These are phyloP conservation scores for Monosporascus sp. DNA, from an alignment of 2,329 filamentous ascomycete genomes.

Conservation along the genomic window DNA sequence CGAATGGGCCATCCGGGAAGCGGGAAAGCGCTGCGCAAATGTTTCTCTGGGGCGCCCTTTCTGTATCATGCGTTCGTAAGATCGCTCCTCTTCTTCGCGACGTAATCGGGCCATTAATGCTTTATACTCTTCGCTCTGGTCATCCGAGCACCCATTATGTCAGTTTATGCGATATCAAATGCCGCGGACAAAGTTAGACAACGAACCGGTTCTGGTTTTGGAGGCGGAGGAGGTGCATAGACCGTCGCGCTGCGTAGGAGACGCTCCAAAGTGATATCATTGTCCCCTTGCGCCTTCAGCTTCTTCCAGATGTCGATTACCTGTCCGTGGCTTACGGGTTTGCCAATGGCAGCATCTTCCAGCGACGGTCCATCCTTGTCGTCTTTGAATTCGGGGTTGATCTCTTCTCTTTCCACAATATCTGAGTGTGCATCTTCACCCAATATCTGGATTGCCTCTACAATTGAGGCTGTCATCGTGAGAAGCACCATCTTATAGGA, in stretches of 20 bases:
- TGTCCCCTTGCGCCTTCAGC: constrained; percentile 34
- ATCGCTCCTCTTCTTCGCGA: constrained; percentile 72
- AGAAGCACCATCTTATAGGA: constrained; percentile 62
- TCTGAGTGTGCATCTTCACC: constrained; percentile 13
- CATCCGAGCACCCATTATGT: constrained; percentile 1
- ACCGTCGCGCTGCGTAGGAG: constrained; percentile 68
- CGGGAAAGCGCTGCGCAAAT: constrained; percentile 55
- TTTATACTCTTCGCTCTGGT: constrained; percentile 74
- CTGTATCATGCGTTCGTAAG: constrained; percentile 77
- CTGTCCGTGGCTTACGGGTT: constrained; percentile 68
- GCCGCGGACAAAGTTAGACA: neutral
- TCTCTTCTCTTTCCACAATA: constrained; percentile 11
- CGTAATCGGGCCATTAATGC: constrained; percentile 82
- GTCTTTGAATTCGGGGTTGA: neutral
- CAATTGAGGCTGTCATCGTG: constrained; percentile 67
- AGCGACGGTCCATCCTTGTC: constrained; percentile 45
- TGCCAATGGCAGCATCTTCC: constrained; percentile 48
- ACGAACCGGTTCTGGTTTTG: constrained; percentile 71
- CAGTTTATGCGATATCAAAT: constrained; percentile 3
- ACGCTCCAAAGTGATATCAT: constrained; percentile 54
- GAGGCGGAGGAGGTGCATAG: constrained; percentile 74
- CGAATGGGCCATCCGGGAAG: constrained; percentile 44
- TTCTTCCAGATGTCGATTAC: constrained; percentile 57
- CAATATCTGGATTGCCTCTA: constrained; percentile 51
- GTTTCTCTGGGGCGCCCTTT: constrained; percentile 51